These are phyloP conservation scores for Cladophialophora carrionii DNA, from an alignment of 2,329 filamentous ascomycete genomes.

Conservation along the genomic window DNA sequence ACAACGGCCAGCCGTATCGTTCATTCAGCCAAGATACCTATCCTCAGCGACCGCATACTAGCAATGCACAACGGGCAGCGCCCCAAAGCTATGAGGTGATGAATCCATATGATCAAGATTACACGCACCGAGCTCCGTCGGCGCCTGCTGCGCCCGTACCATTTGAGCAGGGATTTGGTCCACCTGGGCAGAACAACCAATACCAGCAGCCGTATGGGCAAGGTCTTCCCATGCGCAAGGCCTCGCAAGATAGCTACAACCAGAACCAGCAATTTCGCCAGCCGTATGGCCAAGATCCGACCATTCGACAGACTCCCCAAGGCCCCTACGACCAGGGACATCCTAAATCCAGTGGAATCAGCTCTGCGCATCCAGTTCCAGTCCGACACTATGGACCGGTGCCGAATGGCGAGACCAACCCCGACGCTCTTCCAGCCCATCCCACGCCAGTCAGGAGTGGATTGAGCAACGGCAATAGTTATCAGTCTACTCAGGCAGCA, in stretches of 20 bases:
- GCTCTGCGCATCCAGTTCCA: conserved; percentile 35
- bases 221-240: conserved; percentile 27
- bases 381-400: conserved; percentile 28
- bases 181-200: conserved; percentile 28
- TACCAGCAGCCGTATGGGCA: conserved; percentile 28
- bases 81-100: conserved; percentile 25
- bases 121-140: conserved; percentile 19
- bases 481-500: conserved; percentile 17
- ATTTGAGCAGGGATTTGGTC: conserved; percentile 35
- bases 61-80: conserved; percentile 27
- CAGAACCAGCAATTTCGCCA: conserved; percentile 27
- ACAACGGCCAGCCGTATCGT: conserved; percentile 23
- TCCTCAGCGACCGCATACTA: conserved; percentile 28
- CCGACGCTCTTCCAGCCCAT: conserved; percentile 60
- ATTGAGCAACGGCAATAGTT: conserved; percentile 28
- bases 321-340: conserved; percentile 29
- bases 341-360: conserved; percentile 17
- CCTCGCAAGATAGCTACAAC: conserved; percentile 29
- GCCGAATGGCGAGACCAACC: conserved; percentile 45
- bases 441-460: conserved; percentile 60
- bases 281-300: conserved; percentile 30
- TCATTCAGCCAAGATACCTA: conserved; percentile 31
- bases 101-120: conserved; percentile 26
- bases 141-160: conserved; percentile 25
- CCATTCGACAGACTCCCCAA: conserved; percentile 20